Evolutionary conservation across 1,139 yeast species (phyloP).

Genomic region (Geotrichum candidum): DNA sequence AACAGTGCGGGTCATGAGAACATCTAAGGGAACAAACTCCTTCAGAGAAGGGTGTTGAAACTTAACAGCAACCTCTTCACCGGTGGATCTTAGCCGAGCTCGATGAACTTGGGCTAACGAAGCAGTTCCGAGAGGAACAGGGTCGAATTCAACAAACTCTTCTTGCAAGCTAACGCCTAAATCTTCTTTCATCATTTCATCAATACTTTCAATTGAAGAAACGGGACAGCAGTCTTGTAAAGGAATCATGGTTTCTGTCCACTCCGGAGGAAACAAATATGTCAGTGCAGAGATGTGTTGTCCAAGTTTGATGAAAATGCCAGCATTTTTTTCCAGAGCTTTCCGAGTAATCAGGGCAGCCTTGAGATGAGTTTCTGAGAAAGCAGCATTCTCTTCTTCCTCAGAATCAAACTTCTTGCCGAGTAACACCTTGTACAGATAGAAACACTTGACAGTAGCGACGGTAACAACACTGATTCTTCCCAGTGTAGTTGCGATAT

Average conservation of each 20-base stretch:
- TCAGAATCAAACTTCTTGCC: constrained; percentile 42
- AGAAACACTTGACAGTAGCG: constrained; percentile 32
- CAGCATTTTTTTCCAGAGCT: constrained; percentile 84
- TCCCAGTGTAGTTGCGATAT: constrained; percentile 27
- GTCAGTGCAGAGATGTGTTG: constrained; percentile 92
- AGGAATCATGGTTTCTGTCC: constrained; percentile 95
- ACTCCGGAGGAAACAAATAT: constrained; percentile 80
- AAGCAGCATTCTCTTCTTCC: constrained; percentile 49
- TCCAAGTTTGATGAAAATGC: constrained; percentile 87
- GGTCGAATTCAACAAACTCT: constrained; percentile 59
- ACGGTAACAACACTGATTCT: constrained; percentile 33
- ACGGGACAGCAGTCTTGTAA: constrained; percentile 86
- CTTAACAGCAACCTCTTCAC: constrained; percentile 83
- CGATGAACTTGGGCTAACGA: constrained; percentile 92
- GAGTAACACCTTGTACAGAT: constrained; percentile 51
- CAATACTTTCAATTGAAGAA: constrained; percentile 65
- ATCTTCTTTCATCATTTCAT: constrained; percentile 60
- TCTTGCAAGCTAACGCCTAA: constrained; percentile 59
- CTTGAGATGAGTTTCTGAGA: constrained; percentile 57
- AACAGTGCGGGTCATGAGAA: constrained; percentile 68
- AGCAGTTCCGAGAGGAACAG: constrained; percentile 86
- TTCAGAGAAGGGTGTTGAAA: constrained; percentile 87
- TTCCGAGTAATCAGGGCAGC: constrained; percentile 76
- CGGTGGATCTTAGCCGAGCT: constrained; percentile 56
- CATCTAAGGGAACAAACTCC: constrained; percentile 87